Evolutionary conservation across 345 rosid genomes (phyloP).

Genomic region (Murraya koenigii): DNA sequence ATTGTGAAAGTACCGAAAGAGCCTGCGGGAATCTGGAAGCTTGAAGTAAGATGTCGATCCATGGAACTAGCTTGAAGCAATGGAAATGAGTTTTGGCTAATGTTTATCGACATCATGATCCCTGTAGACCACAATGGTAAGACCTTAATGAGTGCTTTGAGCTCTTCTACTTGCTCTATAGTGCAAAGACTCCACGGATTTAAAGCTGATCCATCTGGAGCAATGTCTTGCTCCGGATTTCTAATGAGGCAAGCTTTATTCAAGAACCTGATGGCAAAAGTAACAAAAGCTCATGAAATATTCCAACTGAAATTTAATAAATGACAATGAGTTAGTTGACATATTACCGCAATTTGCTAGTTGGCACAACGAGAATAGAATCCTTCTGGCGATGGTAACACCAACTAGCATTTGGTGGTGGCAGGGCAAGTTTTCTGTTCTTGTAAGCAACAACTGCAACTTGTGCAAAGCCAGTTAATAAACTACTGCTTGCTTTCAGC

Average conservation of each 20-base stretch:
- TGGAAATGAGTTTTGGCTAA: slow-evolving; percentile 61
- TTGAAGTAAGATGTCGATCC: slow-evolving; percentile 59
- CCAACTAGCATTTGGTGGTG: slow-evolving; percentile 31
- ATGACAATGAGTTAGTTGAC: background rate
- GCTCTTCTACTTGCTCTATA: slow-evolving; percentile 75
- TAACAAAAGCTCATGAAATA: slow-evolving; percentile 2
- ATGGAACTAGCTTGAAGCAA: slow-evolving; percentile 71
- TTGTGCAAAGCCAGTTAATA: slow-evolving; percentile 52
- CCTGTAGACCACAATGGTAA: slow-evolving; percentile 86
- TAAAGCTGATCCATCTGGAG: slow-evolving; percentile 55
- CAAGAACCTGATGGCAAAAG: slow-evolving; percentile 47
- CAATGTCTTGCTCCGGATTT: slow-evolving; percentile 47
- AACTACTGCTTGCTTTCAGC: slow-evolving; percentile 36
- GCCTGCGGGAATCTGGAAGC: slow-evolving; percentile 75
- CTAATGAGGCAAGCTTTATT: slow-evolving; percentile 67
- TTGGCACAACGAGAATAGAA: slow-evolving; percentile 46
- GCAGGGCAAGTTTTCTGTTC: slow-evolving; percentile 48
- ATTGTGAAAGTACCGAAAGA: slow-evolving; percentile 59
- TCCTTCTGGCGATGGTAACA: slow-evolving; percentile 49
- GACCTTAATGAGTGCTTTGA: slow-evolving; percentile 69
- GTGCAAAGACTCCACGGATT: slow-evolving; percentile 80
- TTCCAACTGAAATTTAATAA: background rate
- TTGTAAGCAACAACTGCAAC: slow-evolving; percentile 45
- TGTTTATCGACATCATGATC: slow-evolving; percentile 56
- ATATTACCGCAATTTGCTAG: slow-evolving; percentile 50